Evolutionary conservation across 2,329 filamentous ascomycete species (phyloP).

Genomic region (Aspergillus carbonarius): DNA sequence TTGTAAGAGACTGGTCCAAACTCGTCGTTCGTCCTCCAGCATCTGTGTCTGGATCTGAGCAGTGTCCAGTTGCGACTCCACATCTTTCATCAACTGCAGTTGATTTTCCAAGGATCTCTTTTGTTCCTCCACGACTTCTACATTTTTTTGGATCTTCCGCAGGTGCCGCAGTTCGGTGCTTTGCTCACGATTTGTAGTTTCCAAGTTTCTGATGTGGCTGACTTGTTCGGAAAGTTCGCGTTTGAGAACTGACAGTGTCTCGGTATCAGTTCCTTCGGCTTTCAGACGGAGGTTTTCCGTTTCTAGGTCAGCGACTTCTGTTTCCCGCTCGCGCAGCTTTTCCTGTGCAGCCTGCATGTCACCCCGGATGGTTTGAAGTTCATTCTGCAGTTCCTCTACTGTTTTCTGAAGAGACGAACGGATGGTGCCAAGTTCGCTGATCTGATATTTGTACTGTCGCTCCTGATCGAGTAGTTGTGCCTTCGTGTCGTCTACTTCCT

Average conservation of each 20-base stretch:
- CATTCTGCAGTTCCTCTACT: slow-evolving; percentile 50
- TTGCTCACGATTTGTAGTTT: slow-evolving; percentile 78
- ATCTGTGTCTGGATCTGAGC: slow-evolving; percentile 78
- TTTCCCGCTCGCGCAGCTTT: slow-evolving; percentile 67
- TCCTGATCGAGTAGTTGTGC: slow-evolving; percentile 69
- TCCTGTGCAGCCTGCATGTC: slow-evolving; percentile 64
- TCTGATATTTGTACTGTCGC: slow-evolving; percentile 62
- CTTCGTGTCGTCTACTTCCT: slow-evolving; percentile 80
- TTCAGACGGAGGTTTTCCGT: slow-evolving; percentile 80
- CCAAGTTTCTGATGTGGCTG: slow-evolving; percentile 80
- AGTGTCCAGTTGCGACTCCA: slow-evolving; percentile 77
- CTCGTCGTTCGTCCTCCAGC: slow-evolving; percentile 80
- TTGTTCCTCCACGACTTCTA: slow-evolving; percentile 93
- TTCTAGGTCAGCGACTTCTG: slow-evolving; percentile 71
- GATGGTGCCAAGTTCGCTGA: slow-evolving; percentile 61
- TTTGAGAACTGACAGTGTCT: slow-evolving; percentile 81
- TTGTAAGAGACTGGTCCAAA: slow-evolving; percentile 85
- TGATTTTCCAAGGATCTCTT: slow-evolving; percentile 79
- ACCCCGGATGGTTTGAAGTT: slow-evolving; percentile 55
- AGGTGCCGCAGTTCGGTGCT: slow-evolving; percentile 75
- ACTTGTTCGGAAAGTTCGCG: slow-evolving; percentile 89
- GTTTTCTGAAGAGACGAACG: slow-evolving; percentile 59
- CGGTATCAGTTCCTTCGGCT: slow-evolving; percentile 80
- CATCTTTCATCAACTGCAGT: slow-evolving; percentile 68
- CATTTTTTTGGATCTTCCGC: slow-evolving; percentile 77